Evolutionary conservation across 768 basidiomycete genomes (phyloP).

Genomic region (Saitozyma podzolica): DNA sequence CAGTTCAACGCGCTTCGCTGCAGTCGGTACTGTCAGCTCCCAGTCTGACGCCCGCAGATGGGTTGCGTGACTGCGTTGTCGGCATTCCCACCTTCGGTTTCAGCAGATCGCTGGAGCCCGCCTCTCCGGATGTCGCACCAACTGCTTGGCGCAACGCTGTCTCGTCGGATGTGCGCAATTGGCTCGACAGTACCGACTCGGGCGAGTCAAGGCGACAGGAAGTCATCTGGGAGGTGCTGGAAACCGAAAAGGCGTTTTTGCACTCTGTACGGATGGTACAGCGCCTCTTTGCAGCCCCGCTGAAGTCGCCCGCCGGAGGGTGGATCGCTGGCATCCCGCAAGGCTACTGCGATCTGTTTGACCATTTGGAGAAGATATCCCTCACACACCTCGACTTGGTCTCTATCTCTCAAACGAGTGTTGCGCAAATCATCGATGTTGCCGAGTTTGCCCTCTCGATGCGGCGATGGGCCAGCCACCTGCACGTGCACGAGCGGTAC

Average conservation of each 20-base stretch:
- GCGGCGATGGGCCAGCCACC: constrained; percentile 60
- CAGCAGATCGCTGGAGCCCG: too few species aligned
- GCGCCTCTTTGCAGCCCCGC: constrained; percentile 71
- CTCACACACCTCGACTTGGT: constrained; percentile 47
- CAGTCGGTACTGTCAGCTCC: too few species aligned
- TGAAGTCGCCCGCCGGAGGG: constrained; percentile 67
- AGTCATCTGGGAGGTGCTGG: constrained; percentile 66
- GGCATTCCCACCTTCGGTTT: not conserved
- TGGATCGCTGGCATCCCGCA: constrained; percentile 81
- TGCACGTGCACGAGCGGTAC: constrained; percentile 87
- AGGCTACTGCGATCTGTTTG: constrained; percentile 70
- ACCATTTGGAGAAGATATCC: constrained; percentile 85
- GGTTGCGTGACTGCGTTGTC: too few species aligned
- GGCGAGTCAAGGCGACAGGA: constrained; percentile 66
- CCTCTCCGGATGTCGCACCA: too few species aligned
- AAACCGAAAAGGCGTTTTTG: constrained; percentile 70
- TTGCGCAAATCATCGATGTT: constrained; percentile 52
- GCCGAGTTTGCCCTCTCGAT: constrained; percentile 58
- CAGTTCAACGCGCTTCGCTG: too few species aligned
- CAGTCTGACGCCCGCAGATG: too few species aligned
- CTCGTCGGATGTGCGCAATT: not conserved
- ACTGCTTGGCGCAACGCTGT: not conserved
- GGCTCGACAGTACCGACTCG: constrained; percentile 56
- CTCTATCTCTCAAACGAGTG: constrained; percentile 6
- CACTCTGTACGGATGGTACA: constrained; percentile 66